Percentiles rank a stretch among this genome's conserved stretches.
Evolutionary conservation across 768 basidiomycete species (phyloP).

Genomic region (Phaeotremella fagi): DNA sequence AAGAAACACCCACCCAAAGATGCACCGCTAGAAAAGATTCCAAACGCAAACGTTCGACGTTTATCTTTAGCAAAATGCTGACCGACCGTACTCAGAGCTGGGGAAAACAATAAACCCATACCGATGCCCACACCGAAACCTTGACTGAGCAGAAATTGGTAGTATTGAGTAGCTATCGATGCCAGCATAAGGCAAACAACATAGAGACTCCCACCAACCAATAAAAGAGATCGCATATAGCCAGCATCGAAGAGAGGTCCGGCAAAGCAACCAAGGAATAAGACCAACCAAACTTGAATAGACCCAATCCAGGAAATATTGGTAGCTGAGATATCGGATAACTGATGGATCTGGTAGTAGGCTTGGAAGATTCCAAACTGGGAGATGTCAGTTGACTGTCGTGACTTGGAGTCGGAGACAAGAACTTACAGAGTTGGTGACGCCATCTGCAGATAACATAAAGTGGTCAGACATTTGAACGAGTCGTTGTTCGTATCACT

Average conservation of each 20-base stretch:
- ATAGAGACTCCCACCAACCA: constrained; percentile 19
- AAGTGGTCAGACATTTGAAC: not conserved
- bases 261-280: constrained; percentile 28
- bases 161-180: constrained; percentile 22
- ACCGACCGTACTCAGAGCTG: constrained; percentile 23
- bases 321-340: constrained; percentile 10
- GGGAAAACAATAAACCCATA: constrained; percentile 33
- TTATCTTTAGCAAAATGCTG: constrained; percentile 30
- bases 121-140: constrained; percentile 33
- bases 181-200: constrained; percentile 30
- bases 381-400: not conserved
- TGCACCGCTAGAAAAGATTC: constrained; percentile 1
- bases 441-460: constrained; percentile 13
- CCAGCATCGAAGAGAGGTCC: constrained; percentile 37
- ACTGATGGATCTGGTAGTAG: constrained; percentile 17
- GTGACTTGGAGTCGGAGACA: not conserved
- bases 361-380: constrained; percentile 31
- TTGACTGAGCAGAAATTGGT: constrained; percentile 23
- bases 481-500: no score
- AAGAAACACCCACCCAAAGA: constrained; percentile 56
- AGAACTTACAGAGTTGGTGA: constrained; percentile 27
- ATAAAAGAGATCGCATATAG: constrained; percentile 23
- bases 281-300: constrained; percentile 29
- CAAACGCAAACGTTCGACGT: constrained; percentile 23
- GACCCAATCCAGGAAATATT: constrained; percentile 32